Conservation (phyloP, 2,329 filamentous ascomycete species). For the Pyrenophora graminea region DNA sequence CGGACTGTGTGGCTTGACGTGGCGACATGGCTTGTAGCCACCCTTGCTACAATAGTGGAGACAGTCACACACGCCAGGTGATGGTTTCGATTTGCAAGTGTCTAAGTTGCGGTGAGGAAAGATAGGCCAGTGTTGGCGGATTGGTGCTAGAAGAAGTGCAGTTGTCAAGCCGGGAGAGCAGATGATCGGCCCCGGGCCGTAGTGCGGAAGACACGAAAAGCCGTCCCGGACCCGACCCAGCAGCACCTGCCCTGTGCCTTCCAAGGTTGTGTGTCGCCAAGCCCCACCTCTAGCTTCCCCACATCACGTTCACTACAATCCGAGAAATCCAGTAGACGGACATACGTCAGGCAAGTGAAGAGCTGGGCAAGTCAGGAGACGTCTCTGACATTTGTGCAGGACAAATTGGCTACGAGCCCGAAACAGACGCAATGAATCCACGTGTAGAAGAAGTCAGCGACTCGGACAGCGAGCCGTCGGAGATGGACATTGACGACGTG, state of each 20-base stretch:
- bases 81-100: not conserved
- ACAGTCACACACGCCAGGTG: not conserved
- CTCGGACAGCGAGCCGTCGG: constrained; percentile 69
- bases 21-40: constrained; percentile 6
- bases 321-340: constrained; percentile 1
- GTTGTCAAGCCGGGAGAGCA: constrained; percentile 2
- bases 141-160: not conserved
- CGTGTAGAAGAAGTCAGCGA: constrained; percentile 92
- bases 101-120: constrained; percentile 8
- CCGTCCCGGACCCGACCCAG: constrained; percentile 8
- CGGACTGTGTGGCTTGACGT: constrained; percentile 3
- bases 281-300: constrained; percentile 16
- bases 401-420: not conserved
- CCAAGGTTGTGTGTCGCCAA: constrained; percentile 1
- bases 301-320: constrained; percentile 7
- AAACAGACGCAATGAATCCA: constrained; percentile 57
- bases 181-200: constrained; percentile 8
- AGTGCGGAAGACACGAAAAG: not conserved
- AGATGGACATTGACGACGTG: constrained; percentile 79
- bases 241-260: not conserved
- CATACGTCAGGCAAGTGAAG: constrained; percentile 5
- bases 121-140: not conserved
- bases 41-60: not conserved
- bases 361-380: not conserved
- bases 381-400: constrained; percentile 42